Evolutionary conservation across 331 rosid species (phyloP).

Genomic region (Cydonia oblonga): DNA sequence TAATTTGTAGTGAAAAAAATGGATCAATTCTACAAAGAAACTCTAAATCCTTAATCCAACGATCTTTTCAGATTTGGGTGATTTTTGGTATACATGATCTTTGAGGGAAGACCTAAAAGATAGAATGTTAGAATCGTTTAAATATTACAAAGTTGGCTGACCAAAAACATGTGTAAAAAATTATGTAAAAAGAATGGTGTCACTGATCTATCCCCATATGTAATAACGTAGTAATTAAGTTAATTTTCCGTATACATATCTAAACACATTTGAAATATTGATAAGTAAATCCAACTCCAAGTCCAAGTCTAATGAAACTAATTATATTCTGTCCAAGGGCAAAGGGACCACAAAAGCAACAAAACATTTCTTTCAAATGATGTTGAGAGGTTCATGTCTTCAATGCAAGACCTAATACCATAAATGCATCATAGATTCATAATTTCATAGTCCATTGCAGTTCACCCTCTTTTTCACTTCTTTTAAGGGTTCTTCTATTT

Average conservation of each 20-base stretch:
- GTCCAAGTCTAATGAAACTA: constrained; percentile 14
- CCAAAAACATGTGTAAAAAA: too few species aligned
- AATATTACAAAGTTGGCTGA: too few species aligned
- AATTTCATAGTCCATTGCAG: constrained; percentile 13
- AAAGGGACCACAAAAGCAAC: constrained; percentile 38
- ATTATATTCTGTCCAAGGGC: constrained; percentile 19
- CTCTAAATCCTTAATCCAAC: too few species aligned
- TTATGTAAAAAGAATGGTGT: too few species aligned
- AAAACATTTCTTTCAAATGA: constrained; percentile 25
- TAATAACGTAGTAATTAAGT: background rate
- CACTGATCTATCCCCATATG: too few species aligned
- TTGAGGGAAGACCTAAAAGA: too few species aligned
- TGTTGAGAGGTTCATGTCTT: constrained; percentile 28
- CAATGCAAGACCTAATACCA: constrained; percentile 51
- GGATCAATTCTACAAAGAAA: too few species aligned
- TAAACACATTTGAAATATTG: background rate
- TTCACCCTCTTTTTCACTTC: background rate
- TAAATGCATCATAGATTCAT: constrained; percentile 38
- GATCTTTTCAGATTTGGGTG: too few species aligned
- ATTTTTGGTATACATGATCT: too few species aligned
- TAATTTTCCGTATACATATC: background rate
- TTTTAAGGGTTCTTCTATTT: background rate
- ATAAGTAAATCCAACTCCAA: background rate
- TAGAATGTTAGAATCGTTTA: too few species aligned
- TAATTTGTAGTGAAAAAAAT: too few species aligned